These are phyloP conservation scores for Chlamydomonas applanata DNA, from an alignment of 139 green algal species.

Conservation along the genomic window DNA sequence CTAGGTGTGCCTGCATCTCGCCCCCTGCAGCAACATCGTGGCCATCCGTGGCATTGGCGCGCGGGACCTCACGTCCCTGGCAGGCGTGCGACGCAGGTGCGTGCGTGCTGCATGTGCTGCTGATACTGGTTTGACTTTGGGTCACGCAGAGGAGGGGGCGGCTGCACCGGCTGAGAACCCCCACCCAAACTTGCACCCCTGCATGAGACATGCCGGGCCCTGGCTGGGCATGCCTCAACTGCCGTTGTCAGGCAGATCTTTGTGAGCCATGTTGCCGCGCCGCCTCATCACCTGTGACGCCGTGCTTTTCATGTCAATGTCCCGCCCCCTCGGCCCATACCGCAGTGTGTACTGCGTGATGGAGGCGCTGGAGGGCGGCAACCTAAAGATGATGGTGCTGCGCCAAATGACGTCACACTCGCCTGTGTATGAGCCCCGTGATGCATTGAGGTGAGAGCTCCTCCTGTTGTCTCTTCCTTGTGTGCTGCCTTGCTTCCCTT, in stretches of 20 bases:
- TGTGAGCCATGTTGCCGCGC: neutral
- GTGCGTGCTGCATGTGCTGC: too few relatives aligned
- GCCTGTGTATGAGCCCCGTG: slow-evolving; percentile 35
- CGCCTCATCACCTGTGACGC: neutral
- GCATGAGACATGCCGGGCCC: too few relatives aligned
- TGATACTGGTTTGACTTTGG: too few relatives aligned
- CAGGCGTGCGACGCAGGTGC: slow-evolving; percentile 16
- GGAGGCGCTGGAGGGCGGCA: slow-evolving; percentile 65
- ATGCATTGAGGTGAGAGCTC: slow-evolving; percentile 61
- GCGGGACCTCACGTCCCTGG: slow-evolving; percentile 39
- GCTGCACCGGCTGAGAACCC: too few relatives aligned
- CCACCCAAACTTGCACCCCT: too few relatives aligned
- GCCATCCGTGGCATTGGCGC: slow-evolving; percentile 50
- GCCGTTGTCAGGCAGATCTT: slow-evolving; percentile 53
- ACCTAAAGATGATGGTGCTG: slow-evolving; percentile 57
- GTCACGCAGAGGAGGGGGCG: too few relatives aligned
- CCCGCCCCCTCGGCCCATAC: too few relatives aligned
- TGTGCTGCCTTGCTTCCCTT: too few relatives aligned
- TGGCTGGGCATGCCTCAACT: too few relatives aligned
- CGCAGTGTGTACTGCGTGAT: slow-evolving; percentile 30
- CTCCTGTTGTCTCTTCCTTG: too few relatives aligned
- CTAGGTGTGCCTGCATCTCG: neutral
- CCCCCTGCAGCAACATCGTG: slow-evolving; percentile 60
- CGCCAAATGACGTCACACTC: slow-evolving; percentile 25
- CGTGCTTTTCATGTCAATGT: neutral